Conservation (phyloP, 2,329 filamentous ascomycete species). For the Cladosporium sp. region DNA sequence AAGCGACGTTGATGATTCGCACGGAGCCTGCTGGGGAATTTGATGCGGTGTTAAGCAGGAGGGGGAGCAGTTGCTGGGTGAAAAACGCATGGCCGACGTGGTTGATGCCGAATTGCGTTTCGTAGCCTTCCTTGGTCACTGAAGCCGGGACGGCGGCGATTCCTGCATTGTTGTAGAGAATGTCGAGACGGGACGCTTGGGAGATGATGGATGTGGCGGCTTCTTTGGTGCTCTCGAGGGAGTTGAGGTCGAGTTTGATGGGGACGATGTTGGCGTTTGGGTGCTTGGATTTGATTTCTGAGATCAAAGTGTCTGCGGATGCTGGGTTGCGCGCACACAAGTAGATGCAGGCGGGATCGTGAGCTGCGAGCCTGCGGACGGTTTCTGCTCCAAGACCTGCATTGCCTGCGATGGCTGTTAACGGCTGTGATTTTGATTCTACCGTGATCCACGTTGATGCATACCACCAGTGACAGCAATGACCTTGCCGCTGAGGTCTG, state of each 20-base stretch:
- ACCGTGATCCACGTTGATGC: no score
- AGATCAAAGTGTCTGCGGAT: conserved; percentile 39
- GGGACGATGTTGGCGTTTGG: conserved; percentile 37
- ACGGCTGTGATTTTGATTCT: not conserved
- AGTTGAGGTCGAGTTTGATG: conserved; percentile 47
- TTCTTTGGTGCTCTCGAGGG: conserved; percentile 44
- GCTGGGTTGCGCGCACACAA: conserved; percentile 41
- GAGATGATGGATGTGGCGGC: conserved; percentile 40
- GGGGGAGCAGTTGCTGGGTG: conserved; percentile 19
- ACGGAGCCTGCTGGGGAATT: conserved; percentile 36
- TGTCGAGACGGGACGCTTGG: conserved; percentile 34
- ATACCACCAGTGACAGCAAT: conserved; percentile 40
- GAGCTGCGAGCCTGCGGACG: conserved; percentile 39
- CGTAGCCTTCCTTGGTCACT: conserved; percentile 24
- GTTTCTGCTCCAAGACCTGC: conserved; percentile 45
- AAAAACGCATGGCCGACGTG: conserved; percentile 29
- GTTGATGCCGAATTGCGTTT: conserved; percentile 24
- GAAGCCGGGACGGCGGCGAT: conserved; percentile 24
- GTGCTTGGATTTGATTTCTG: conserved; percentile 33
- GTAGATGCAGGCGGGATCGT: conserved; percentile 43
- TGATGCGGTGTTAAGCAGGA: conserved; percentile 39
- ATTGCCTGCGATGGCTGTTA: conserved; percentile 29
- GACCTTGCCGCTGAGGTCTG: conserved; percentile 38
- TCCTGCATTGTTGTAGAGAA: conserved; percentile 26
- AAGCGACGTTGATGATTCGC: conserved; percentile 41